phyloP scores from a whole-genome alignment of 192 early-diverging fungal species.

The Entomortierella parvispora region DNA sequence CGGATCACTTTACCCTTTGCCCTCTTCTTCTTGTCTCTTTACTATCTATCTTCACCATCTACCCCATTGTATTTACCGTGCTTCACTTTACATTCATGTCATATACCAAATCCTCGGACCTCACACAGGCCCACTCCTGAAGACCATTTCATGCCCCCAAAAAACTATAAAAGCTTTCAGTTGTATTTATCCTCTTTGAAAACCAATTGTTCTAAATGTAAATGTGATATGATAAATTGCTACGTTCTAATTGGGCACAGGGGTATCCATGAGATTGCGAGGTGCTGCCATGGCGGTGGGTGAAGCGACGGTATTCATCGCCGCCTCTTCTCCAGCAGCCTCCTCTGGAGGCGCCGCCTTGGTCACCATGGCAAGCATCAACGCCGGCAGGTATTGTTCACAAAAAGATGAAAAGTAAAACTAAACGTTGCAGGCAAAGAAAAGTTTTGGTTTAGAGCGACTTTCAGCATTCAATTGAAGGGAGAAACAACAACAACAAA shows the following conservation, averaged over 20 bases:
- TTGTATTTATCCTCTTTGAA: no score
- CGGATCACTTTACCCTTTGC: neutral
- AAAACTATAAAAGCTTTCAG: no score
- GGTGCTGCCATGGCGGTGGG: neutral
- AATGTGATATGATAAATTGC: no score
- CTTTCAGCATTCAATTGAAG: neutral
- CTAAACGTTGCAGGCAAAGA: constrained; percentile 19
- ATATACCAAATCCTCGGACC: no score
- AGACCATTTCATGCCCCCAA: no score
- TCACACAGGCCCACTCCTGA: no score
- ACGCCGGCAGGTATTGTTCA: constrained; percentile 63
- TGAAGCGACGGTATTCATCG: neutral
- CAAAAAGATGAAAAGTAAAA: constrained; percentile 87
- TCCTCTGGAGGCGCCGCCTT: constrained; percentile 6
- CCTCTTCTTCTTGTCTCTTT: neutral
- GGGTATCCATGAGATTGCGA: constrained; percentile 40
- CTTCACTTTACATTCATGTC: no score
- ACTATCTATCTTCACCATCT: neutral
- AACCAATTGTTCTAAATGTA: no score
- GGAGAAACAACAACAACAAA: neutral
- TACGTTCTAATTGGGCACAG: constrained; percentile 28
- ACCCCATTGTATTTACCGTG: neutral
- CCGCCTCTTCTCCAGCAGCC: neutral
- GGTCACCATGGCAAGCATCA: constrained; percentile 53
- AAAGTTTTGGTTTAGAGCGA: neutral